phyloP scores from a whole-genome alignment of 768 basidiomycete species.

The Auriscalpium orientale region DNA sequence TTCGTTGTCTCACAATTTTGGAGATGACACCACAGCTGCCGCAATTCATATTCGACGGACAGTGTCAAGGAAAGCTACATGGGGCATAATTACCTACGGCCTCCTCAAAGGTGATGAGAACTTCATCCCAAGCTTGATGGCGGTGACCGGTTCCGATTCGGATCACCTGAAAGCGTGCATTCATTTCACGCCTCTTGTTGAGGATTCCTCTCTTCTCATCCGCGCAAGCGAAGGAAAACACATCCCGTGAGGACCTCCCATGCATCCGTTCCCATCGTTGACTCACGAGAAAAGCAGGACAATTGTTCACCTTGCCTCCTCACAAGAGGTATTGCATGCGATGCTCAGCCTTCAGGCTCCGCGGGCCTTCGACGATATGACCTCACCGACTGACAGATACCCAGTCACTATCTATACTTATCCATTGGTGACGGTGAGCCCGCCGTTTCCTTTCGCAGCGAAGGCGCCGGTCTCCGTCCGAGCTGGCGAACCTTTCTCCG shows the following conservation, averaged over 20 bases:
- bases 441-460: conserved; percentile 31
- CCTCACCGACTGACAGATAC: conserved; percentile 17
- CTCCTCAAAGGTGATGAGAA: conserved; percentile 17
- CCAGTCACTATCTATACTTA: conserved; percentile 29
- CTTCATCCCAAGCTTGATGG: conserved; percentile 4
- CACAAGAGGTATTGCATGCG: conserved; percentile 28
- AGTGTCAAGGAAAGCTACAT: conserved; percentile 4
- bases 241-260: conserved; percentile 21
- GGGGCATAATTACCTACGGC: conserved; percentile 28
- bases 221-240: conserved; percentile 16
- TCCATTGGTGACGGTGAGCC: conserved; percentile 26
- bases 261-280: neutral
- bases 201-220: conserved; percentile 21
- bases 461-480: conserved; percentile 24
- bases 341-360: conserved; percentile 22
- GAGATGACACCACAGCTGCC: conserved; percentile 14
- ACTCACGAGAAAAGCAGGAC: conserved; percentile 18
- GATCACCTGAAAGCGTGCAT: conserved; percentile 22
- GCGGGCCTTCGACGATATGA: conserved; percentile 14
- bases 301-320: conserved; percentile 28
- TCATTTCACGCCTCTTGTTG: conserved; percentile 28
- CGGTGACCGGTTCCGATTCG: neutral
- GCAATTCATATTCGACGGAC: conserved; percentile 3
- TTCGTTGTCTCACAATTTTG: neutral
- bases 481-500: conserved; percentile 14